Evolutionary conservation across 1,284 basidiomycete species (phyloP), one percentile per base, ranked within the genome.

Genomic region (Omphalotus olearius): DNA sequence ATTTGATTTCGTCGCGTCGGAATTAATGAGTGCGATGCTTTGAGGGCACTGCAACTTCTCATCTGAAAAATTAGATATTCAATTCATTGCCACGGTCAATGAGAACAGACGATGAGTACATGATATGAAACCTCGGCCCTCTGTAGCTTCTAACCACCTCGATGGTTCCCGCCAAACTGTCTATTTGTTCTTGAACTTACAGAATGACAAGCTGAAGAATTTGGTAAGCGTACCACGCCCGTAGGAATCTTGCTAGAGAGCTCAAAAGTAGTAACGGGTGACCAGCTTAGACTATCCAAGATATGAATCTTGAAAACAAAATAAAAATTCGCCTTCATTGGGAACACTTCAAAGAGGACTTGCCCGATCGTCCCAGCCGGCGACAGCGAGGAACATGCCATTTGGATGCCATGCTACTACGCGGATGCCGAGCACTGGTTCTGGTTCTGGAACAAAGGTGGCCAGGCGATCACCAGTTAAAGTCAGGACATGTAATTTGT

Each of bases 341-440:
- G 36, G 46, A 56, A 42, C 56, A 51, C 30, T 43, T 36, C 23
- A 47, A 30, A n/a, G 5, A 51, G 51, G 30, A 35, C 71, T 35
- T 52, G 85, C 90, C 69, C 86, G 91, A 59, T 93, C 88, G 65
- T 93, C 90, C 80, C 85, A 92, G 6, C 92, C 92, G 10, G 82
- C 83, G 0, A 93, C 72, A 1, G 85, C 86, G 6, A 94, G 70
- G 63, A 87, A 92, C 59, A 79, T 73, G 1, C 91, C 90, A 45
- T 75, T 84, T 1, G 92, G 92, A 65, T 93, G 88, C 93, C 93
- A 95, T 10, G 79, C 71, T 0, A 85, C 82, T 42, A 69, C 71
- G 5, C 89, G 78, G 30, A 95, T 80, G 1, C 92, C 92, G 50
- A 92, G 79, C 5, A 87, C 89, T 28, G 88, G 84, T 66, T 94